Percentiles rank a stretch among this genome's conserved stretches.
Evolutionary conservation across 1,284 basidiomycete species (phyloP).

Genomic region (Leccinum ambiguum): DNA sequence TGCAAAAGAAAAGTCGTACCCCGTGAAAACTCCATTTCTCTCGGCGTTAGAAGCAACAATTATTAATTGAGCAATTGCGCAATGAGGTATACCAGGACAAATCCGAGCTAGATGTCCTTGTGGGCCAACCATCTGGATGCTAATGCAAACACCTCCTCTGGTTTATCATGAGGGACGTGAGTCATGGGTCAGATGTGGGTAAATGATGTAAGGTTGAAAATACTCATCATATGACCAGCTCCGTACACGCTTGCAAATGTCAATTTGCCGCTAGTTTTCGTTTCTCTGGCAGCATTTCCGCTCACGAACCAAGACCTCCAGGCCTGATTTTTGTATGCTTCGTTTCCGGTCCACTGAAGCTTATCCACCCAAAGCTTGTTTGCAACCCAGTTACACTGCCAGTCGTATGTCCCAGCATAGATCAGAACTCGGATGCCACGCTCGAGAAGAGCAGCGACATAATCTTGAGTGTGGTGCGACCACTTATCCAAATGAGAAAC

Average conservation of each 20-base stretch:
- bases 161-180: conserved; percentile 69
- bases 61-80: neutral
- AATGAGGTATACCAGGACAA: neutral
- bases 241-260: conserved; percentile 65
- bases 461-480: too few relatives aligned
- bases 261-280: conserved; percentile 57
- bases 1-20: conserved; percentile 1
- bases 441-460: too few relatives aligned
- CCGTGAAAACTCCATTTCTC: neutral
- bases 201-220: conserved; percentile 15
- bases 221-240: conserved; percentile 74
- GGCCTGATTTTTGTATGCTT: conserved; percentile 34
- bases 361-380: too few relatives aligned
- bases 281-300: conserved; percentile 59
- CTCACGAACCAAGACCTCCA: conserved; percentile 61
- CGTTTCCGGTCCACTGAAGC: too few relatives aligned
- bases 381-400: too few relatives aligned
- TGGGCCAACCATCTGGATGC: conserved; percentile 58
- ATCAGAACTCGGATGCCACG: too few relatives aligned
- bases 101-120: conserved; percentile 36
- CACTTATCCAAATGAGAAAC: too few relatives aligned
- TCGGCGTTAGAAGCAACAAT: neutral
- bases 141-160: conserved; percentile 55
- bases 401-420: too few relatives aligned
- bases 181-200: conserved; percentile 15